A percentile compares a stretch with the other conserved stretches of the same genome.
phyloP scores from a whole-genome alignment of 2,329 filamentous ascomycete species.

The Venturia asperata region DNA sequence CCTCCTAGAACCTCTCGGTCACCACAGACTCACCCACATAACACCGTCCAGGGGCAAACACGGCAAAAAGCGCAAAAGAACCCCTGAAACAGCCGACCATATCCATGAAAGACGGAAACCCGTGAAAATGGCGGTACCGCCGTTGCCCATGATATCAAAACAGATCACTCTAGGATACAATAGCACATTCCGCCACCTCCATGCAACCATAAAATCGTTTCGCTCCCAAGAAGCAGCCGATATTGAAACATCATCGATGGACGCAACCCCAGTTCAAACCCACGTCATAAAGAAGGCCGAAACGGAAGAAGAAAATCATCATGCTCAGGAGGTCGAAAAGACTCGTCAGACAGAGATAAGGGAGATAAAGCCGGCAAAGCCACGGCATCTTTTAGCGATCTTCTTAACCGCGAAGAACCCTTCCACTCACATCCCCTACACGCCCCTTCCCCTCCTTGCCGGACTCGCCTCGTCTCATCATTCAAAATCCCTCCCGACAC shows the following conservation, averaged over 20 bases:
- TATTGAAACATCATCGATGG: background rate
- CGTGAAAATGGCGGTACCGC: constrained; percentile 26
- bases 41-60: constrained; percentile 56
- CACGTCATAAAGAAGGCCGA: background rate
- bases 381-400: background rate
- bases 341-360: no score
- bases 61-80: constrained; percentile 45
- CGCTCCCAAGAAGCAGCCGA: background rate
- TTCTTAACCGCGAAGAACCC: background rate
- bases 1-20: constrained; percentile 56
- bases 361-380: background rate
- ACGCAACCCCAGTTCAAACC: background rate
- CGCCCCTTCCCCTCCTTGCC: constrained; percentile 53
- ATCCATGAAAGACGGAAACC: constrained; percentile 22
- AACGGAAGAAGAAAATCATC: background rate
- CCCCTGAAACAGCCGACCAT: constrained; percentile 16
- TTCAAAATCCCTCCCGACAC: constrained; percentile 38
- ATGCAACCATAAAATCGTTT: constrained; percentile 26
- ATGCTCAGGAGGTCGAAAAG: no score
- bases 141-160: constrained; percentile 46
- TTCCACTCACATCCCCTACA: constrained; percentile 41
- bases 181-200: constrained; percentile 54
- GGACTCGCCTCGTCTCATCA: constrained; percentile 43
- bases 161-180: constrained; percentile 60
- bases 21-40: constrained; percentile 50